Evolutionary conservation across 164 flowering plant species (phyloP).

Genomic region (Vitis amurensis): DNA sequence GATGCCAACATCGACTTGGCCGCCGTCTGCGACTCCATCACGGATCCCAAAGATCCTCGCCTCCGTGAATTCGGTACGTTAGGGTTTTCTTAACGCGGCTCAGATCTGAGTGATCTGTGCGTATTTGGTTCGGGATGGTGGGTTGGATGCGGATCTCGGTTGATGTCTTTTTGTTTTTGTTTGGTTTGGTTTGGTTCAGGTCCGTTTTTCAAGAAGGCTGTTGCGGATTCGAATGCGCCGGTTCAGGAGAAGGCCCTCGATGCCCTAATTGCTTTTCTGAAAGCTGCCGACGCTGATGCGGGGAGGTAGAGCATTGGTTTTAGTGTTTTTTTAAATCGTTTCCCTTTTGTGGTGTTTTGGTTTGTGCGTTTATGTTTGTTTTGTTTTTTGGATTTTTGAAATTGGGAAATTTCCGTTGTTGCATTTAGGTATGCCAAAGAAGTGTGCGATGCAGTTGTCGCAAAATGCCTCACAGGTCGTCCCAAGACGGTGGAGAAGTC

Average conservation of each 20-base stretch:
- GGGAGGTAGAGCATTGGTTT: conserved; percentile 52
- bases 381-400: not conserved
- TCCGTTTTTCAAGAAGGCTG: conserved; percentile 74
- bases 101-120: conserved; percentile 31
- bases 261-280: conserved; percentile 75
- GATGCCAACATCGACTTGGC: conserved; percentile 92
- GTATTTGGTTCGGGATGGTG: not conserved
- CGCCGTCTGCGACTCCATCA: conserved; percentile 71
- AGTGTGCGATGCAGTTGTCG: conserved; percentile 85
- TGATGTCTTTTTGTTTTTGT: conserved; percentile 4
- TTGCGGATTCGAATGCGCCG: conserved; percentile 96
- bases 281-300: conserved; percentile 92
- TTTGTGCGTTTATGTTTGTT: not conserved
- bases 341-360: not conserved
- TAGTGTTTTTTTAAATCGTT: not conserved
- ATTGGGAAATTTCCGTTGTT: not conserved
- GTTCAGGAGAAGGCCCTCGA: conserved; percentile 98
- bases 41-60: conserved; percentile 94
- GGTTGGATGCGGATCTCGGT: conserved; percentile 8
- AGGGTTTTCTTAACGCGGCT: conserved; percentile 7
- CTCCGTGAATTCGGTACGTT: conserved; percentile 82
- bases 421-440: conserved; percentile 73
- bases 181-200: conserved; percentile 31
- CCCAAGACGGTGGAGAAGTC: conserved; percentile 99
- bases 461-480: conserved; percentile 89